phyloP scores from a whole-genome alignment of 257 asterid species.

The Verbascum thapsus region DNA sequence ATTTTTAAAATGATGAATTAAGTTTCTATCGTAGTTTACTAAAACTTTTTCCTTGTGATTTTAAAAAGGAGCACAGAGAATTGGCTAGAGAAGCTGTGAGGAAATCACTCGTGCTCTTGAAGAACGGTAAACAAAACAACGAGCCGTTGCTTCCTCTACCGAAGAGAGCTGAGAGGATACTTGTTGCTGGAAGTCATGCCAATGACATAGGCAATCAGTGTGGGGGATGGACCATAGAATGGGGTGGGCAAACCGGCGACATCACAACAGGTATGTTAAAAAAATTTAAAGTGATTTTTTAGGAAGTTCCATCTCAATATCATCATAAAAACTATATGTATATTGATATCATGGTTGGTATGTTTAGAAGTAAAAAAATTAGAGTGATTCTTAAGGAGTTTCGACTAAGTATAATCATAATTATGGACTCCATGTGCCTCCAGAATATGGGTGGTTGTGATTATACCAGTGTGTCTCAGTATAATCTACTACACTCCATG shows the following conservation, averaged over 20 bases:
- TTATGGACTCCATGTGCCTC: too few species aligned
- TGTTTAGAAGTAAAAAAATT: background rate
- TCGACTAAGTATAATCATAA: too few species aligned
- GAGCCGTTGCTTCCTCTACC: slow-evolving; percentile 59
- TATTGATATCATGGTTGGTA: slow-evolving; percentile 51
- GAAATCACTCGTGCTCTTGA: slow-evolving; percentile 69
- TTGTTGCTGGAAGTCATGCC: slow-evolving; percentile 64
- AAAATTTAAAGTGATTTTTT: background rate
- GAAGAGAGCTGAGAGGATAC: slow-evolving; percentile 39
- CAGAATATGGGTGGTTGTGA: too few species aligned
- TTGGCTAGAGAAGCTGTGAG: slow-evolving; percentile 84
- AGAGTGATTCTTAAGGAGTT: too few species aligned
- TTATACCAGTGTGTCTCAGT: too few species aligned
- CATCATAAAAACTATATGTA: too few species aligned
- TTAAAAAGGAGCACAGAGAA: slow-evolving; percentile 61
- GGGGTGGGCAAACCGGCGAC: slow-evolving; percentile 49
- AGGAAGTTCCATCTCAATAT: too few species aligned
- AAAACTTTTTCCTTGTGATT: background rate
- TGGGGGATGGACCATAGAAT: slow-evolving; percentile 74
- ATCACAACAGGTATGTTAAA: slow-evolving; percentile 43
- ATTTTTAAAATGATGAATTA: background rate
- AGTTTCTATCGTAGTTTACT: background rate
- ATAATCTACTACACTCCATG: too few species aligned
- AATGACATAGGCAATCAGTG: slow-evolving; percentile 61
- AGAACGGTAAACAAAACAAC: slow-evolving; percentile 53